Evolutionary conservation across 2,329 filamentous ascomycete species (phyloP), one percentile per base, ranked within the genome.

Genomic region (Aspergillus sp.): DNA sequence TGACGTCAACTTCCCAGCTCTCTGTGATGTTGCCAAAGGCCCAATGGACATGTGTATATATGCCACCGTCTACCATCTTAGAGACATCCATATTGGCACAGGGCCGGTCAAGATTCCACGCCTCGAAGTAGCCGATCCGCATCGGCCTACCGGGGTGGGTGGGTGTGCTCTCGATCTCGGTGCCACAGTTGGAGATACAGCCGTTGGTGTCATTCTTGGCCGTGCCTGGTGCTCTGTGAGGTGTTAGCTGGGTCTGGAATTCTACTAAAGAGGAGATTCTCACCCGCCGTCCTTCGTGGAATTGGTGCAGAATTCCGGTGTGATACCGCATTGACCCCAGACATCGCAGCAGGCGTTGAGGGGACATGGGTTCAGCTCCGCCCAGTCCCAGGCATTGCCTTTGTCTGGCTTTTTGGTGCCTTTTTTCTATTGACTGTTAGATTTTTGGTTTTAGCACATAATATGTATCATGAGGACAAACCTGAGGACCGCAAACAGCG

Each of bases 261-360:
- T 20, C 20, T 20, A 20, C 20, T 20, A 20, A 20, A 20, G 20
- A 20, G 37, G 37, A 8, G 9, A 3, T 44, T 24, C 27, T 34
- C 2, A 49, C 34, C 48, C 48, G 12, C 30, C 30, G 11, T 40
- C 34, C 11, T 13, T 1, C 1, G 34, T 40, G 19, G 48, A n/a
- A 11, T 40, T 27, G 12, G 48, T 69, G 63, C 80, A 83, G 61
- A 81, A 81, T 15, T 78, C 78, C 1, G 61, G 60, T 0, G 76
- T 78, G 2, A 72, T 72, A 6, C 80, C 80, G 33, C 80, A 82
- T 47, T 78, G 72, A 0, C 80, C 80, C 70, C 76, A 79, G 45
- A 71, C 66, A 51, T 77, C 69, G 61, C 77, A 79, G 61, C 77
- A 79, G 6, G 72, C 75, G 34, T 77, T 77, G 4, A 77, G 65